Base-by-base conservation (phyloP, 208 protist genomes). In the Acanthamoeba castellanii region DNA sequence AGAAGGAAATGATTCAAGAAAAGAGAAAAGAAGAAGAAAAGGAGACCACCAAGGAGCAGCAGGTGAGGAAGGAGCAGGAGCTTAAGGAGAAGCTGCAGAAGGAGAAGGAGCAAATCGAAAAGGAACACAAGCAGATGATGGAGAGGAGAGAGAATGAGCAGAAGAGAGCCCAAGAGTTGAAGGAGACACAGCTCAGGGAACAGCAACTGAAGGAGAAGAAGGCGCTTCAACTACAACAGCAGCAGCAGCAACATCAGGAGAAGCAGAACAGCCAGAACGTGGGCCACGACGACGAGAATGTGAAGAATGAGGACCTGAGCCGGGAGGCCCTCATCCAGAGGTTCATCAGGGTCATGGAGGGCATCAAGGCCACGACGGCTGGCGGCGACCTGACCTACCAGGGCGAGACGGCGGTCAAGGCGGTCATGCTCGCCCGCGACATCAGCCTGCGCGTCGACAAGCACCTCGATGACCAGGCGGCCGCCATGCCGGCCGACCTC, bases 291-390 rank as follows among this genome's bases (percentile, higher is more conserved):
- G 66, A 72, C 66, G 66, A 72, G 30, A 72, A 72, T n/a, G 66
- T 18, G 30, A 72, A 30, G 30, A 30, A 72, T 6, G 66, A 72
- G 1, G 8, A 72, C 30, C 11, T 72, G 66, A 72, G 66, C 66
- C 66, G 20, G 66, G 66, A 30, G 16, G 66, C 30, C n/a, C 66
- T 72, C 8, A 30, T 72, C 66, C n/a, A 72, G 30, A 9, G 30
- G 13, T 72, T 72, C 66, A 72, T 72, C 66, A 72, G 30, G 66
- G 30, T 72, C 8, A 72, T 72, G 66, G 66, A 72, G 30, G 66
- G n/a, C 8, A 72, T 72, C 66, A 72, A 72, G 66, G 11, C 30
- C 5, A 37, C 66, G 30, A 72, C 66, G 27, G 25, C 66, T 4
- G 30, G 66, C 66, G 30, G 66, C 59, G 59, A 66, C 66, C 66